A percentile compares a stretch with the other conserved stretches of the same genome.
Conservation (phyloP, 2,329 filamentous ascomycete species). For the Colletotrichum neosansevieriae region DNA sequence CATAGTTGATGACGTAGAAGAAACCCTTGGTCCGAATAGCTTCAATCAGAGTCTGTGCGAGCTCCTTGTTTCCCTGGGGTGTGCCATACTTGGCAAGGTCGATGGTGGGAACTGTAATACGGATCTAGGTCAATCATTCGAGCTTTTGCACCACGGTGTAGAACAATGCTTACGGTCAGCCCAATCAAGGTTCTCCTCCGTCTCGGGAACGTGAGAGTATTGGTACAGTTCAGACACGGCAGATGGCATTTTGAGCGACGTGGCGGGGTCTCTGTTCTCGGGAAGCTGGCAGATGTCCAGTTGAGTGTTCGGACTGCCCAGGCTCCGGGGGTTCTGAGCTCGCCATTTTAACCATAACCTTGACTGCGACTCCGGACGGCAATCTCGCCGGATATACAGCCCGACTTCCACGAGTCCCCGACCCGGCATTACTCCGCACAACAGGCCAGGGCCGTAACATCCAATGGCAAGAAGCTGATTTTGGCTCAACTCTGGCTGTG, state of each 20-base stretch:
- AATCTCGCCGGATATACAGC: neutral
- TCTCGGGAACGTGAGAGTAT: constrained; percentile 52
- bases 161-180: constrained; percentile 47
- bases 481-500: constrained; percentile 10
- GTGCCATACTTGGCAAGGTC: constrained; percentile 51
- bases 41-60: constrained; percentile 48
- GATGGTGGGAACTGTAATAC: constrained; percentile 47
- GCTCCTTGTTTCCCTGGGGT: constrained; percentile 46
- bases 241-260: constrained; percentile 48
- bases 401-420: neutral
- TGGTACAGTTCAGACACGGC: constrained; percentile 48
- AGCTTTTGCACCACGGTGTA: neutral
- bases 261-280: constrained; percentile 17
- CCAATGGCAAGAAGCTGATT: constrained; percentile 29
- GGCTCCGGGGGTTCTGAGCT: constrained; percentile 27
- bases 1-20: constrained; percentile 74
- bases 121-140: neutral
- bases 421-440: constrained; percentile 21
- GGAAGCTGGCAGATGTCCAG: constrained; percentile 3
- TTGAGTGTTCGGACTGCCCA: neutral
- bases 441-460: neutral
- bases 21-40: constrained; percentile 56
- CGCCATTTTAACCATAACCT: constrained; percentile 32
- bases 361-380: constrained; percentile 14
- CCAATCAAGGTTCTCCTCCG: constrained; percentile 52